Percentiles rank a stretch among this genome's conserved stretches.
These are phyloP conservation scores for Fusarium vanettenii DNA, from an alignment of 2,329 filamentous ascomycete species.

Conservation along the genomic window DNA sequence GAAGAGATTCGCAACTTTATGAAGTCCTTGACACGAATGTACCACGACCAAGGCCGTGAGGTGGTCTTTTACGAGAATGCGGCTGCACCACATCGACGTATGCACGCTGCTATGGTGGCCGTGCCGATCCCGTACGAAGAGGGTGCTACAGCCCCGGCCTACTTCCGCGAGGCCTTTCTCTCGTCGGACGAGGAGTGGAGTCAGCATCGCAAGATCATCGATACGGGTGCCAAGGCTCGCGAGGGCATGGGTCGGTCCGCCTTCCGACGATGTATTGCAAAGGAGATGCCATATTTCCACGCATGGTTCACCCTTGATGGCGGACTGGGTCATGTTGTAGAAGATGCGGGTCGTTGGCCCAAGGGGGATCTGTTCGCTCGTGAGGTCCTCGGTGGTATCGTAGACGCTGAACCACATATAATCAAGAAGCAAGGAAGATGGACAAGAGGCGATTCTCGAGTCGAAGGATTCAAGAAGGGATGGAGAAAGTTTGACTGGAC, in stretches of 20 bases:
- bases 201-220: conserved; percentile 94
- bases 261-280: conserved; percentile 85
- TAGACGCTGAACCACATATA: conserved; percentile 83
- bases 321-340: conserved; percentile 90
- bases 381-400: conserved; percentile 91
- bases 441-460: conserved; percentile 74
- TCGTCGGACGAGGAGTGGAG: conserved; percentile 92
- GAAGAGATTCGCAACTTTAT: conserved; percentile 99
- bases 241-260: conserved; percentile 79
- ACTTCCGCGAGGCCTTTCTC: conserved; percentile 95
- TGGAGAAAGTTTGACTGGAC: conserved; percentile 97
- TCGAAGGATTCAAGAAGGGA: conserved; percentile 82
- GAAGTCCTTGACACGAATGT: conserved; percentile 94
- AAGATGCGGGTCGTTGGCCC: conserved; percentile 88
- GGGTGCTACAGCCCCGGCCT: conserved; percentile 92
- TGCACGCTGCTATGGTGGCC: conserved; percentile 86
- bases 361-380: conserved; percentile 91
- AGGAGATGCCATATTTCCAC: conserved; percentile 99
- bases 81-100: conserved; percentile 79
- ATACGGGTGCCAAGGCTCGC: conserved; percentile 76
- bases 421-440: conserved; percentile 93
- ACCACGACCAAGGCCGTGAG: conserved; percentile 90
- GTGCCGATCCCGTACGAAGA: conserved; percentile 91
- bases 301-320: conserved; percentile 95
- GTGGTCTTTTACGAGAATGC: conserved; percentile 99